Evolutionary conservation across 2,329 filamentous ascomycete genomes (phyloP).

Genomic region (Aspergillus unguis): DNA sequence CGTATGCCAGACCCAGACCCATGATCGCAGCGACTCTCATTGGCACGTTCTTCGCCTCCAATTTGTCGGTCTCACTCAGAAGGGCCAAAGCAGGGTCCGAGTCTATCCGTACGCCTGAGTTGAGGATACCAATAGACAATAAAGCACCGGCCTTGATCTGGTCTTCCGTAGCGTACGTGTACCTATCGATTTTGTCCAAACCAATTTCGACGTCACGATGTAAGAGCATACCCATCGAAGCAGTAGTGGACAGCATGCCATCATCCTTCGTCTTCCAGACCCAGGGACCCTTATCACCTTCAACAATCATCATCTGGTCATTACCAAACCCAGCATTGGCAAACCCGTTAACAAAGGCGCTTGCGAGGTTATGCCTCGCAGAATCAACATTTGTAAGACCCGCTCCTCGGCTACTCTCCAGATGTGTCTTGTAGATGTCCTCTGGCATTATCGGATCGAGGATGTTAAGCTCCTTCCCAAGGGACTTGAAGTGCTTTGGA

Average conservation of each 20-base stretch:
- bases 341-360: constrained; percentile 94
- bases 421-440: constrained; percentile 98
- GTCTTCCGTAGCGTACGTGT: constrained; percentile 78
- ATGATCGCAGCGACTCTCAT: constrained; percentile 86
- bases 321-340: constrained; percentile 93
- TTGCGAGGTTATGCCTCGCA: constrained; percentile 89
- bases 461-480: constrained; percentile 95
- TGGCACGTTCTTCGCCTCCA: constrained; percentile 72
- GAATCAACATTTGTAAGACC: constrained; percentile 95
- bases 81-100: constrained; percentile 87
- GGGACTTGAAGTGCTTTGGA: constrained; percentile 85
- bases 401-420: constrained; percentile 90
- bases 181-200: constrained; percentile 90
- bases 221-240: constrained; percentile 85
- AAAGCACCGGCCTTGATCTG: constrained; percentile 88
- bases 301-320: constrained; percentile 96
- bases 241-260: constrained; percentile 94
- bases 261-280: constrained; percentile 99
- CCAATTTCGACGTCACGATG: constrained; percentile 93
- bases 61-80: constrained; percentile 73
- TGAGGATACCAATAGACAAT: constrained; percentile 93
- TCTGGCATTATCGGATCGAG: constrained; percentile 95
- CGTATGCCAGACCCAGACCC: constrained; percentile 91
- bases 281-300: constrained; percentile 86
- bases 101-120: constrained; percentile 84